Evolutionary conservation across 768 basidiomycete genomes (phyloP), one percentile per base, ranked within the genome.

Genomic region (Leccinum olivaceopallidum): DNA sequence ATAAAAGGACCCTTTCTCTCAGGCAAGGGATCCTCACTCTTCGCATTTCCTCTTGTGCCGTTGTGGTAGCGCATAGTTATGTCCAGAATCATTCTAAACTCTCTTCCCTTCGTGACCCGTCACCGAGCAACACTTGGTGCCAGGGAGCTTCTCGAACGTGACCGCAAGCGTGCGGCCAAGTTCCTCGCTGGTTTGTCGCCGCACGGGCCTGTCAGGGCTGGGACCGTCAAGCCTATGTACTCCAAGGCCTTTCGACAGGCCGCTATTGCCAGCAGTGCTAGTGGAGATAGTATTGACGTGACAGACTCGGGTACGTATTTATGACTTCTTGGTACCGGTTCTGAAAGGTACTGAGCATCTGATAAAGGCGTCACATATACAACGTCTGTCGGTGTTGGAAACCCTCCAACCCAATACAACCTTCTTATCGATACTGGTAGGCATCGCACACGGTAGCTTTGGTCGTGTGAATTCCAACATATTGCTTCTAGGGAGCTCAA

Each of bases 391-490:
- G 79, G 80, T 53, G 77, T 88, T 20, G 85, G 85, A 12, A 75
- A 66, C 52, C 84, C 84, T 6, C 66, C 82, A 2, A 81, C 80
- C 6, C 62, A 76, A 53, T 85, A 78, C 66, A 80, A 71, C 2
- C 79, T 88, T 44, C 76, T 86, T 54, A 84, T 86, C 36, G 85
- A 86, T 58, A 87, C 83, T 2, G 83, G 85, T 80, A 61, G 24
- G 75, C 44, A 62, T 26, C 61, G 57, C 30, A 26, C 32, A 20
- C 5, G 22, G 36, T 8, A 16, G 24, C 1, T 26, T 53, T 12
- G 16, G 20, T 24, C 4, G 10, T 6, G 6, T 54, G 18, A 26
- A 37, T 42, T 56, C 39, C 18, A 54, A 58, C 39, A 16, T 48
- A 24, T 14, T 50, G 12, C 22, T 10, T 39, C 8, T 51, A 75